These are phyloP conservation scores for Ophiosphaerella herpotricha DNA, from an alignment of 2,329 filamentous ascomycete genomes.

Conservation along the genomic window DNA sequence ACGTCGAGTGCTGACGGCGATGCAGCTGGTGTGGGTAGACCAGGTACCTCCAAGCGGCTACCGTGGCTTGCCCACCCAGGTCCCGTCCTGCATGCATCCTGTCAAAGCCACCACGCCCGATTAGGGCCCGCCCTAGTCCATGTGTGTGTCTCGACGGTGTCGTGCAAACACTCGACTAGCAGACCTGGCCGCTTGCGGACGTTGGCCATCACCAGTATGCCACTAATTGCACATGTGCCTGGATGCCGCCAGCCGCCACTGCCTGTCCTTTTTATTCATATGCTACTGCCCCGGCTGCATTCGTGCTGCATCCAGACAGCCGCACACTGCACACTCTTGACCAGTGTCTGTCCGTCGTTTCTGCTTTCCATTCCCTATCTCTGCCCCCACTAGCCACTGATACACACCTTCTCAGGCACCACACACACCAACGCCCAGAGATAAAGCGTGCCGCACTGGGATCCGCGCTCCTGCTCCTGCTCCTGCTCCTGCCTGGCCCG, in stretches of 20 bases:
- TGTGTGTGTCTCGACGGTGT: conserved; percentile 11
- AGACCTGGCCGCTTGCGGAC: conserved; percentile 1
- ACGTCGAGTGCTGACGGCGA: neutral
- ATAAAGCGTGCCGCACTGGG: conserved; percentile 10
- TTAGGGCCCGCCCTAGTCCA: conserved; percentile 13
- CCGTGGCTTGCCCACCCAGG: neutral
- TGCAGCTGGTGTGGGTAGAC: neutral
- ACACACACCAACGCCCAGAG: conserved; percentile 1
- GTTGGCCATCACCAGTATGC: conserved; percentile 4
- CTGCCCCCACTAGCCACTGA: too few relatives aligned
- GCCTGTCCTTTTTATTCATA: too few relatives aligned
- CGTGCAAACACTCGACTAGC: conserved; percentile 5
- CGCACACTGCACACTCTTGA: too few relatives aligned
- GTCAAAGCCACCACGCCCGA: conserved; percentile 9
- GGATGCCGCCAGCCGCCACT: too few relatives aligned
- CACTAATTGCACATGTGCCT: conserved; percentile 12
- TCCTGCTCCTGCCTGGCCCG: neutral
- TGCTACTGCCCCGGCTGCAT: too few relatives aligned
- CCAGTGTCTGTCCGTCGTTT: too few relatives aligned
- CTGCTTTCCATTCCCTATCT: too few relatives aligned
- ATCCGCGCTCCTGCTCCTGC: conserved; percentile 12
- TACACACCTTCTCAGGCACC: too few relatives aligned
- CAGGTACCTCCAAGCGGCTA: too few relatives aligned
- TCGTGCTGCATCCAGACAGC: too few relatives aligned
- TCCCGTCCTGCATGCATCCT: neutral